Percentiles rank a stretch among this genome's conserved stretches.
These are phyloP conservation scores for Ustilago hordei DNA, from an alignment of 1,284 basidiomycete genomes.

Conservation along the genomic window DNA sequence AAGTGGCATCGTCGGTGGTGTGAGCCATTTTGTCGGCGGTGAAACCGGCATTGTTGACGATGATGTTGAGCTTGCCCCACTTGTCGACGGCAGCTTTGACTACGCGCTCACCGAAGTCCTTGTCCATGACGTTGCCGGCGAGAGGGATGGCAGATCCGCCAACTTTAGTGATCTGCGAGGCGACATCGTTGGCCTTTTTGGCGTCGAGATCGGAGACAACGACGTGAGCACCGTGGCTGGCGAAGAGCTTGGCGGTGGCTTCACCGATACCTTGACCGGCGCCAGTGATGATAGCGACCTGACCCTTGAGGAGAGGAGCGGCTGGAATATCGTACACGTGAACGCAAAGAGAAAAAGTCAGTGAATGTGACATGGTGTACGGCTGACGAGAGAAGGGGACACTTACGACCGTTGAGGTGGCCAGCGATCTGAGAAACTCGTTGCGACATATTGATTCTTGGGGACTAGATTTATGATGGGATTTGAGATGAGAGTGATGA, in stretches of 20 bases:
- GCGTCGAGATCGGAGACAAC: slow-evolving; percentile 79
- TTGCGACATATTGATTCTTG: slow-evolving; percentile 39
- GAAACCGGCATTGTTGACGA: slow-evolving; percentile 88
- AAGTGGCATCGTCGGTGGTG: slow-evolving; percentile 84
- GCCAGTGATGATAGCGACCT: slow-evolving; percentile 88
- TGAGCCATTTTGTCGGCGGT: slow-evolving; percentile 88
- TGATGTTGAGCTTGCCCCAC: slow-evolving; percentile 69
- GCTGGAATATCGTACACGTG: slow-evolving; percentile 12
- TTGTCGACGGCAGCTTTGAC: slow-evolving; percentile 78
- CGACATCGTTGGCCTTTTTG: slow-evolving; percentile 49
- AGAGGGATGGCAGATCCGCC: slow-evolving; percentile 76
- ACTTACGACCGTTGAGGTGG: slow-evolving; percentile 55
- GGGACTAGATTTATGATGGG: not conserved
- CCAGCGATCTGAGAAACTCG: slow-evolving; percentile 51
- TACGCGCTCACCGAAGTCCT: slow-evolving; percentile 82
- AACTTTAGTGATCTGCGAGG: slow-evolving; percentile 74
- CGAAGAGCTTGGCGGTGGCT: slow-evolving; percentile 79
- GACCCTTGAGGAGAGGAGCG: slow-evolving; percentile 72
- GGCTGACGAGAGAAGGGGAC: not conserved
- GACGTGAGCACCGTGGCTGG: slow-evolving; percentile 86
- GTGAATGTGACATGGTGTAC: not conserved
- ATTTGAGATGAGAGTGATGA: not conserved
- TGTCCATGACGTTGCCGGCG: slow-evolving; percentile 62
- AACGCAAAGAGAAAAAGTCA: not conserved
- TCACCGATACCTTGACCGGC: slow-evolving; percentile 60